Base-by-base conservation (phyloP, 495 filamentous ascomycete species). In the Lasiosphaeriaceae sp. region DNA sequence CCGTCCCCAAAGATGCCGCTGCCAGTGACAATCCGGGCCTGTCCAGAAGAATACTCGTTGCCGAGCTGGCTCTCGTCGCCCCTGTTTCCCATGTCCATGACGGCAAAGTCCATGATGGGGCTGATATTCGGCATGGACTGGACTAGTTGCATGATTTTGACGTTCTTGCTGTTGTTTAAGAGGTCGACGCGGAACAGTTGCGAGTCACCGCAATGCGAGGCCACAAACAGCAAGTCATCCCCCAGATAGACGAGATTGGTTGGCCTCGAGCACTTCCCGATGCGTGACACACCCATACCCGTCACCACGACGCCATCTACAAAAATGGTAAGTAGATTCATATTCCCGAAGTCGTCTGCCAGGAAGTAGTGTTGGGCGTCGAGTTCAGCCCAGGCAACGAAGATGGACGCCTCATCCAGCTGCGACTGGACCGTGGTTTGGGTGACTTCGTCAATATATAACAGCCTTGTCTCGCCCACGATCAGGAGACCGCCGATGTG, bases 41-140 rank as follows among this genome's bases (percentile, higher is more conserved):
- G 95, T 1, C 95, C 95, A 5, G 93, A 96, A 0, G 92, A 96
- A 58, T 73, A 97, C 65, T 95, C 91, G 60, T 94, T 95, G 0
- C 82, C 86, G 37, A 89, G 83, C 23, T 84, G 72, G 34, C 67
- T 85, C 57, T 93, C 90, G 46, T 83, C 84, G 50, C 86, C 82
- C 23, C 90, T 81, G 58, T 87, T 92, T 0, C 92, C 92, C 77
- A 97, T 86, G 66, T 97, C 93, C 89, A 97, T 95, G 11, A 97
- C 83, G 5, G 87, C 87, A 52, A 97, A 96, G 65, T 99, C 94
- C 14, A 96, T 70, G 44, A 97, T 89, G 1, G 94, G 94, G 0
- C 89, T 92, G 66, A 96, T 88, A 63, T 95, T 97, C 11, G 83
- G 72, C 51, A 97, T 72, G 0, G 83, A 88, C 71, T 97, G 90